A percentile compares a stretch with the other conserved stretches of the same genome.
Conservation (phyloP, 2,329 filamentous ascomycete genomes). For the Boeremia lycopersici region DNA sequence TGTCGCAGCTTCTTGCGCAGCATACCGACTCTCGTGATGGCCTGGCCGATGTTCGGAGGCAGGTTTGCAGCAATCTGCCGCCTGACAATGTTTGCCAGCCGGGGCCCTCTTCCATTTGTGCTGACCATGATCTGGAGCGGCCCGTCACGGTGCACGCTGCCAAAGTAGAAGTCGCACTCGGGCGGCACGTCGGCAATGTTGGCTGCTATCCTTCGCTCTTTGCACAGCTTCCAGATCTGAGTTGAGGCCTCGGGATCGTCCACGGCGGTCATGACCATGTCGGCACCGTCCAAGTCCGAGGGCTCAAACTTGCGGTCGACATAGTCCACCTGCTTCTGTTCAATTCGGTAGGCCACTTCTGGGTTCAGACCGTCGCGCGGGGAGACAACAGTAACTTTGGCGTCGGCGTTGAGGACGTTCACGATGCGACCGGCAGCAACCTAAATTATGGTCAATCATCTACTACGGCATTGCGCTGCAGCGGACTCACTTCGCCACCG, state of each 20-base stretch:
- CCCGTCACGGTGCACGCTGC: slow-evolving; percentile 91
- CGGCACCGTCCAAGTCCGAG: slow-evolving; percentile 77
- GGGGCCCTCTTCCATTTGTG: slow-evolving; percentile 95
- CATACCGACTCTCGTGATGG: slow-evolving; percentile 82
- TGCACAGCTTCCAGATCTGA: slow-evolving; percentile 91
- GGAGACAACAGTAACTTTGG: slow-evolving; percentile 83
- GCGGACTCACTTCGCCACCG: slow-evolving; percentile 79
- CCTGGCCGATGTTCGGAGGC: slow-evolving; percentile 80
- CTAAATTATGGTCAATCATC: slow-evolving; percentile 59
- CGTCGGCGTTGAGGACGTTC: slow-evolving; percentile 93
- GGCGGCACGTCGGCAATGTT: slow-evolving; percentile 97
- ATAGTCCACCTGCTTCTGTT: slow-evolving; percentile 76
- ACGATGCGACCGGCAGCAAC: slow-evolving; percentile 94
- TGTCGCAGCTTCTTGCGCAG: slow-evolving; percentile 79
- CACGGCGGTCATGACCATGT: slow-evolving; percentile 92
- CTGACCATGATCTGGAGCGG: slow-evolving; percentile 98
- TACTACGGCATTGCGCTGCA: slow-evolving; percentile 10
- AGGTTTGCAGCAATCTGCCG: slow-evolving; percentile 78
- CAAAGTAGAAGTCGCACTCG: slow-evolving; percentile 99
- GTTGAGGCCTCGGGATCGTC: slow-evolving; percentile 93
- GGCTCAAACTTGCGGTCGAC: slow-evolving; percentile 84
- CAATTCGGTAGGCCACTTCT: slow-evolving; percentile 83
- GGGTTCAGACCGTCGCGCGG: slow-evolving; percentile 81
- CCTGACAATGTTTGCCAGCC: slow-evolving; percentile 84
- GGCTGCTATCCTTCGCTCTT: slow-evolving; percentile 79